These are phyloP conservation scores for Jamesozyma gamospora DNA, from an alignment of 805 yeast genomes.

Conservation along the genomic window DNA sequence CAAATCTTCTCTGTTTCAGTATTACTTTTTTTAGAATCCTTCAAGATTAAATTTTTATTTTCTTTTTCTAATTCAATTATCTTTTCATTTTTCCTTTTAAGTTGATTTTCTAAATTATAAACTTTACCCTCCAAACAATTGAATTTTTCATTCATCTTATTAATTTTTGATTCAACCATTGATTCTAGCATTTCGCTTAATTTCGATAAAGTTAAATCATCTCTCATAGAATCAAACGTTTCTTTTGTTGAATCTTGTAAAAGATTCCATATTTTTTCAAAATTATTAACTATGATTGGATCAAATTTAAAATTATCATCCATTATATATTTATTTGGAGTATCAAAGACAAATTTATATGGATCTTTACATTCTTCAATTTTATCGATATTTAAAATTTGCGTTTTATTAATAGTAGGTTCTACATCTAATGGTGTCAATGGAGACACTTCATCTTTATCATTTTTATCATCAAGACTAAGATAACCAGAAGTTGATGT, in stretches of 20 bases:
- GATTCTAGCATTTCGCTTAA: slow-evolving; percentile 3
- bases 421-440: slow-evolving; percentile 13
- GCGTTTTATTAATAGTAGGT: not conserved
- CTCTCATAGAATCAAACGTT: not conserved
- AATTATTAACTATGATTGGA: slow-evolving; percentile 3
- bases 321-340: slow-evolving; percentile 8
- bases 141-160: not conserved
- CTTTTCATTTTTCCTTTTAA: slow-evolving; percentile 1
- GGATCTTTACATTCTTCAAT: slow-evolving; percentile 7
- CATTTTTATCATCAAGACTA: not conserved
- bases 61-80: not conserved
- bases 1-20: not conserved
- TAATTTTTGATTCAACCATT: not conserved
- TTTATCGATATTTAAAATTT: not conserved
- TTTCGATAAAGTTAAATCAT: not conserved
- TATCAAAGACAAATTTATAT: slow-evolving; percentile 20
- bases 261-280: slow-evolving; percentile 1
- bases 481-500: not conserved
- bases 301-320: slow-evolving; percentile 5
- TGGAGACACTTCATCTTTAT: slow-evolving; percentile 12
- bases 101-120: not conserved
- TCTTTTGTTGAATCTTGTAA: not conserved
- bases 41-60: not conserved
- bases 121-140: not conserved
- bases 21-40: not conserved